phyloP scores from a whole-genome alignment of 257 asterid species.

The Jacaranda mimosifolia region DNA sequence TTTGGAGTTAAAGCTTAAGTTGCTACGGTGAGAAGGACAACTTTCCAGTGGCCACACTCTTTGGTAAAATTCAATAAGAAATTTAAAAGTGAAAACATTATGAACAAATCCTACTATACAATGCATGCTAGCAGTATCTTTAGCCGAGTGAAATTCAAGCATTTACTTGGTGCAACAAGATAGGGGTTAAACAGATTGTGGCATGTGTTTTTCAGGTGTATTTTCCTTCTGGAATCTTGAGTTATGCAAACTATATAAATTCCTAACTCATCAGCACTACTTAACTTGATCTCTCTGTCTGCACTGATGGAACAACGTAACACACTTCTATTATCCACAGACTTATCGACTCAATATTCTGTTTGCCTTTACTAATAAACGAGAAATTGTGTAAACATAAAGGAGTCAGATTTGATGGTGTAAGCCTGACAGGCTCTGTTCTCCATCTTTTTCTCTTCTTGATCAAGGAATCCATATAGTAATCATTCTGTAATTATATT shows the following conservation, averaged over 20 bases:
- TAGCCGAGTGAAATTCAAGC: background rate
- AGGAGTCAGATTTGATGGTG: too few species aligned
- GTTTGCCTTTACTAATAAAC: too few species aligned
- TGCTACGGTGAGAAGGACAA: background rate
- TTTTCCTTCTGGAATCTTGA: background rate
- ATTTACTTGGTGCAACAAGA: background rate
- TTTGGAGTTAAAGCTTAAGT: background rate
- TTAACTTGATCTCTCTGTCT: too few species aligned
- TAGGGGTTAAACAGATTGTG: background rate
- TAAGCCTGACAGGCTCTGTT: too few species aligned
- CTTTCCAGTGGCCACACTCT: background rate
- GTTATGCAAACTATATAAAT: background rate
- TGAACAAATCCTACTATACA: background rate
- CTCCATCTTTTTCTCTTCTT: too few species aligned
- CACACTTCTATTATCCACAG: too few species aligned
- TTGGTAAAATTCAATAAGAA: background rate
- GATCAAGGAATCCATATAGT: too few species aligned
- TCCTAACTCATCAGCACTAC: background rate
- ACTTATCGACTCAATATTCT: too few species aligned
- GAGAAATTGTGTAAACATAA: too few species aligned
- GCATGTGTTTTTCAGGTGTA: background rate
- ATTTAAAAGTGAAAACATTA: background rate
- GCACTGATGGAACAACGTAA: too few species aligned
- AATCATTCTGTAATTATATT: too few species aligned
- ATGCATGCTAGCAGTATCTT: background rate